Evolutionary conservation across 148 eudicot genomes (phyloP), one percentile per base, ranked within the genome.

Genomic region (Selenicereus undatus): DNA sequence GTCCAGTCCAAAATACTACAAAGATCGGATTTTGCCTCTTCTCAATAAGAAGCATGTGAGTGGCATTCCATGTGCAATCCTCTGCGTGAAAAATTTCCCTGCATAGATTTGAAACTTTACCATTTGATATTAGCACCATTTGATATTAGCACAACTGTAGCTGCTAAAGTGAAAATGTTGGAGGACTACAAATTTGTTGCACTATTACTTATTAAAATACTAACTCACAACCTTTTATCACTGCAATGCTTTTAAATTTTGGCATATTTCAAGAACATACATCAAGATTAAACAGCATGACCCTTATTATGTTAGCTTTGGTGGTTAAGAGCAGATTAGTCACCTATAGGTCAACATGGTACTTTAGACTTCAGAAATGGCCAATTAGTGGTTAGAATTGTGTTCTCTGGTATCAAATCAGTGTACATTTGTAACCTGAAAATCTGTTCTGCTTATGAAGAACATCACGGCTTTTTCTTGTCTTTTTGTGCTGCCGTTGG

Each of bases 41-140:
- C 90, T 92, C 52, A 82, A 83, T 2, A 90, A 92, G 81, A 94
- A 94, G 66, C 88, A 86, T 88, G 97, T 93, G 83, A 80, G 98
- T 86, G 8, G 18, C 13, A 30, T 50, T 81, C 77, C 73, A 17
- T 36, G 30, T 48, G 82, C 18, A 13, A 48, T 71, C 29, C 70
- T 80, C 56, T 58, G 11, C 48, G 68, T n/a, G 0, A n/a, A 62
- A 27, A 2, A 62, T 7, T 6, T 11, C 68, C n/a, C n/a, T n/a
- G n/a, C n/a, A n/a, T n/a, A n/a, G n/a, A n/a, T n/a, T 54, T 54
- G 14, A 17, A 48, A 48, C 51, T 48, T 3, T 54, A 36, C 60
- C n/a, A n/a, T n/a, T n/a, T n/a, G n/a, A n/a, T n/a, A n/a, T n/a
- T n/a, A n/a, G n/a, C n/a, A n/a, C n/a, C 1, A 2, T 54, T 54